Conservation (phyloP, 2,329 filamentous ascomycete species). For the Neonectria neomacrospora region DNA sequence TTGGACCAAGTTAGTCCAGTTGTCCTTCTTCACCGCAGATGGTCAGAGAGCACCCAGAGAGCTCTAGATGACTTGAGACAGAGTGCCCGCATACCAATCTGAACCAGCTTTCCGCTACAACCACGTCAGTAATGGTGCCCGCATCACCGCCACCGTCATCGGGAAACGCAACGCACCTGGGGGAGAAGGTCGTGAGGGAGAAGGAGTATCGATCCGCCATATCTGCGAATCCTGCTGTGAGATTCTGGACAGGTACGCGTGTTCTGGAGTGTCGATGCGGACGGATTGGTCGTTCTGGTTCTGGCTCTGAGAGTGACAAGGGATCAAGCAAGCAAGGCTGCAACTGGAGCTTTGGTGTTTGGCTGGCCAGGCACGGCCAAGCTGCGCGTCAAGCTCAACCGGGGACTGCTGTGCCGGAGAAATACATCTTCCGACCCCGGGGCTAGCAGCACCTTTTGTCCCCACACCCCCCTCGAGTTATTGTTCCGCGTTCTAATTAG, state of each 20-base stretch:
- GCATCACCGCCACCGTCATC: conserved; percentile 41
- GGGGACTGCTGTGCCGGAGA: conserved; percentile 41
- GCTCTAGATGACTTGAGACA: background rate
- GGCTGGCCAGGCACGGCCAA: conserved; percentile 51
- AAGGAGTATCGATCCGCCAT: conserved; percentile 99
- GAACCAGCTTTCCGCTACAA: conserved; percentile 93
- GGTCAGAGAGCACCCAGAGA: background rate
- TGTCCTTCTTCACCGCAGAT: background rate
- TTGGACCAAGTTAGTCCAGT: conserved; percentile 32
- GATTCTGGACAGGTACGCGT: conserved; percentile 22
- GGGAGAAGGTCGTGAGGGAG: conserved; percentile 99
- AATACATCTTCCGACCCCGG: conserved; percentile 44
- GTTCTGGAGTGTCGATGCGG: conserved; percentile 27
- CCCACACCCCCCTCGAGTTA: conserved; percentile 29
- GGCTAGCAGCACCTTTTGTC: conserved; percentile 3
- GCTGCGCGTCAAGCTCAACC: conserved; percentile 53
- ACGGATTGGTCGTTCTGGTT: conserved; percentile 37
- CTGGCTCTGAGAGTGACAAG: conserved; percentile 25
- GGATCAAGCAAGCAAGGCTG: conserved; percentile 44
- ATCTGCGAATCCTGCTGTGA: conserved; percentile 45
- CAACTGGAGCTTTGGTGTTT: conserved; percentile 50
- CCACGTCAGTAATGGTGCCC: conserved; percentile 57
- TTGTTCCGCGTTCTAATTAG: conserved; percentile 26
- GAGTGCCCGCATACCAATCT: conserved; percentile 74
- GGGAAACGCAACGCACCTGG: conserved; percentile 76